Base-by-base conservation (phyloP, 2,329 filamentous ascomycete genomes). In the Stagonosporopsis chrysanthemi region DNA sequence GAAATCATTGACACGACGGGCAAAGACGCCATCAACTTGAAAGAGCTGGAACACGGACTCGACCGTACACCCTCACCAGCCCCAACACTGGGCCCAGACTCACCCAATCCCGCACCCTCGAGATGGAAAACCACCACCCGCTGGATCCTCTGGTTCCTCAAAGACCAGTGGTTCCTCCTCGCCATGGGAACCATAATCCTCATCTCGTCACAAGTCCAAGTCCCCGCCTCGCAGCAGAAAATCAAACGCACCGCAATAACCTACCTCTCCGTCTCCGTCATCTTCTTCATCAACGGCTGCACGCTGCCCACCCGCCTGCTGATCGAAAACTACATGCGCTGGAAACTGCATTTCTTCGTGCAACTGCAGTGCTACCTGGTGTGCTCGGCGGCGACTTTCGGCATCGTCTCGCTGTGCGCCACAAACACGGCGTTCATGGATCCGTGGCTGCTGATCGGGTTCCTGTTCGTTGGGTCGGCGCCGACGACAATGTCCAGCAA, bases 401-500 rank as follows among this genome's bases (percentile, higher is more conserved):
- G 76, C 8, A 71, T 85, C 19, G 81, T 83, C 15, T 84, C 83
- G 43, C 75, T 83, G 1, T 81, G 82, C 48, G 76, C 83, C 7
- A 81, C 77, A 4, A 79, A 80, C 29, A 78, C 75, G 23, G 61
- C 71, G 1, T 82, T 82, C 22, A 87, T 90, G 68, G 86, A 89
- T 52, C 80, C 84, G 0, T 85, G 86, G 55, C 80, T 91, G 38
- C 77, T 91, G 28, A 83, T 89, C 3, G 89, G 89, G 9, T 85
- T 90, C 71, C 81, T 90, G 3, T 84, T 89, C 36, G 81, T 86
- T 1, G 83, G 86, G n/a, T 88, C 85, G 67, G 84, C 90, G 4
- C 88, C 89, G 1, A 91, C 89, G 0, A 91, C 89, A 0, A 89
- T 91, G 66, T 84, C 87, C 7, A 90, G 86, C 42, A 91, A 91